Base-by-base conservation (phyloP, 2,329 filamentous ascomycete species). In the Alternaria triticimaculans region DNA sequence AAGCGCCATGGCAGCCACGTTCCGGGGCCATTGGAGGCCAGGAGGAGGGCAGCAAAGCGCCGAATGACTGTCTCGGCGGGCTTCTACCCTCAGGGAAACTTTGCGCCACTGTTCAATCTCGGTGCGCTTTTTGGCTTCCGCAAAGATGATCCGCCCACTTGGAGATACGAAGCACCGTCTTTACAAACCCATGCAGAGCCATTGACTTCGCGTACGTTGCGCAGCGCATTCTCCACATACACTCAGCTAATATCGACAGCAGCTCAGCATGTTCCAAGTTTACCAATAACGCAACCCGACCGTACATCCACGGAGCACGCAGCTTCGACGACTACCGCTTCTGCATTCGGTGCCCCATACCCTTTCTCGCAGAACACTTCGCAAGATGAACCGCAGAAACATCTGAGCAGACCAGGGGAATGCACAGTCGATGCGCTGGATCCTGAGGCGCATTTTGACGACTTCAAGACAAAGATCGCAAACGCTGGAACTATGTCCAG, bases 21-120 rank as follows among this genome's bases (percentile, higher is more conserved):
- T 4, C 88, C 88, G 11, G 88, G 88, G 3, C 88, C 88, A 72
- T 80, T 90, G 80, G 88, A 90, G 78, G 87, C 88, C 49, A 84
- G 85, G 65, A 82, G 84, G 72, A 82, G 88, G 56, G 80, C 85
- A 49, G 81, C 86, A 3, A 88, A 84, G 76, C 82, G 88, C 58
- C 83, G 84, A 57, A 88, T 89, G 80, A 86, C 76, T 82, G 56
- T 82, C 9, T 72, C 75, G 44, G 70, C 80, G 18, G 72, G 85
- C 11, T 82, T 84, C 33, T 76, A 80, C 49, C 72, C 75, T 28
- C 67, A 69, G 25, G 69, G 67, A 33, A 69, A 49, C 45, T 65
- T 72, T 33, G 63, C 68, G 44, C 66, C 71, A n/a, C 58, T 67
- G 6, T 77, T 76, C 69, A 75, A 57, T 55, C 61, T 78, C 53